Evolutionary conservation across 208 protist species (phyloP).

Genomic region (Trypanosoma avium): DNA sequence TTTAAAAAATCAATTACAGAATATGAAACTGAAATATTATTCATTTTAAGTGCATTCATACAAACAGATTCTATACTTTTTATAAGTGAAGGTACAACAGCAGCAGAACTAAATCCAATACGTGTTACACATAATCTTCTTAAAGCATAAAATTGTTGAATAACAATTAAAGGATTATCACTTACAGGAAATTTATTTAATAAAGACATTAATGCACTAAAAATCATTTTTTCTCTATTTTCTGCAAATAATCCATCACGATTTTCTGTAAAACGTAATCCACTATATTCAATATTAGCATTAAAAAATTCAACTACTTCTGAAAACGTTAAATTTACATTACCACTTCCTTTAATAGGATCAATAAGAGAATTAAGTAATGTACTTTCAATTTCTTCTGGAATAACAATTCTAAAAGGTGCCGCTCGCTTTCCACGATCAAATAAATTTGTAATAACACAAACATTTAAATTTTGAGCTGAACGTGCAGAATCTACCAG

Average conservation of each 20-base stretch:
- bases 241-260: slow-evolving; percentile 89
- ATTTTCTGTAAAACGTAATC: slow-evolving; percentile 86
- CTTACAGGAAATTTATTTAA: slow-evolving; percentile 50
- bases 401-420: slow-evolving; percentile 42
- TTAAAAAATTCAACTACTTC: slow-evolving; percentile 86
- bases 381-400: slow-evolving; percentile 85
- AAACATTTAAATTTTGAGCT: slow-evolving; percentile 69
- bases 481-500: slow-evolving; percentile 77
- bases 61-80: slow-evolving; percentile 50
- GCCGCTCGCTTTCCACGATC: slow-evolving; percentile 72
- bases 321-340: slow-evolving; percentile 14
- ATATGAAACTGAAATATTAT: slow-evolving; percentile 67
- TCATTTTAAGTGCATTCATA: slow-evolving; percentile 63
- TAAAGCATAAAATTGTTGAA: slow-evolving; percentile 77
- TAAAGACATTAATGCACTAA: slow-evolving; percentile 58
- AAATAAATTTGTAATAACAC: slow-evolving; percentile 46
- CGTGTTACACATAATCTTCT: slow-evolving; percentile 83
- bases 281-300: slow-evolving; percentile 88
- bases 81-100: slow-evolving; percentile 61
- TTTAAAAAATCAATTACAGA: slow-evolving; percentile 88
- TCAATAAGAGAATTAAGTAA: slow-evolving; percentile 72
- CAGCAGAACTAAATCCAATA: slow-evolving; percentile 87
- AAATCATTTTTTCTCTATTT: slow-evolving; percentile 90
- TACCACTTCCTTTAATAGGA: slow-evolving; percentile 23
- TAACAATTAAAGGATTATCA: slow-evolving; percentile 33